Evolutionary conservation across 1,284 basidiomycete species (phyloP), one percentile per base, ranked within the genome.

Genomic region (Boletellus dicymbophilus): DNA sequence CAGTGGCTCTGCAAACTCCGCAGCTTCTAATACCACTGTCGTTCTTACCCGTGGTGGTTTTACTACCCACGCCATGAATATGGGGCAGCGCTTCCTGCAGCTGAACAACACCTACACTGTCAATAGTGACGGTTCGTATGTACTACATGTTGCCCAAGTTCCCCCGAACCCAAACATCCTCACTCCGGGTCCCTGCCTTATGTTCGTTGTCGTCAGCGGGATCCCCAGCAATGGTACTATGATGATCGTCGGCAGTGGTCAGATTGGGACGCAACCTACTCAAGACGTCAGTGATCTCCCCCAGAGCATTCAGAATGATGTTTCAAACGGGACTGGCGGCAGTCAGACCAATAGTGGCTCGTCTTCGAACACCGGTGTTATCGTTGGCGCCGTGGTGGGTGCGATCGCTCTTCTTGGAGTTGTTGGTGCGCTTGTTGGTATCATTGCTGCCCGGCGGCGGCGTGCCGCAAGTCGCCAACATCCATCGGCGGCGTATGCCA

Each of bases 61-160:
- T 76, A 93, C 92, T 1, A 98, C 94, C 0, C 95, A 98, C 69
- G 94, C 86, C 23, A 91, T 98, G 84, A 95, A 95, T 76, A 95
- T 93, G 89, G 90, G 90, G 21, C 90, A 93, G 67, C 80, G 90
- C n/a, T 77, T 75, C 54, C 59, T 91, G 51, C 83, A 89, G 65
- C 74, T 94, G 49, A 88, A 92, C 70, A 83, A 81, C 74, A 85
- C 90, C 3, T 97, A 85, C 72, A 90, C 87, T 2, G 90, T 92
- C 55, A 82, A 89, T 62, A 72, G 69, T 28, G 83, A 95, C 62
- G 91, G 91, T 4, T 75, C 86, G 8, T 77, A 85, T 58, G 77
- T 76, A 11, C 77, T 95, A 37, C 91, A 93, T 67, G 88, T 90
- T 48, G 74, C 88, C 1, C 93, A 93, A 65, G 75, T 82, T 20